Percentiles rank a stretch among this genome's conserved stretches.
phyloP scores from a whole-genome alignment of 2,329 filamentous ascomycete genomes.

The Exserohilum turcica region DNA sequence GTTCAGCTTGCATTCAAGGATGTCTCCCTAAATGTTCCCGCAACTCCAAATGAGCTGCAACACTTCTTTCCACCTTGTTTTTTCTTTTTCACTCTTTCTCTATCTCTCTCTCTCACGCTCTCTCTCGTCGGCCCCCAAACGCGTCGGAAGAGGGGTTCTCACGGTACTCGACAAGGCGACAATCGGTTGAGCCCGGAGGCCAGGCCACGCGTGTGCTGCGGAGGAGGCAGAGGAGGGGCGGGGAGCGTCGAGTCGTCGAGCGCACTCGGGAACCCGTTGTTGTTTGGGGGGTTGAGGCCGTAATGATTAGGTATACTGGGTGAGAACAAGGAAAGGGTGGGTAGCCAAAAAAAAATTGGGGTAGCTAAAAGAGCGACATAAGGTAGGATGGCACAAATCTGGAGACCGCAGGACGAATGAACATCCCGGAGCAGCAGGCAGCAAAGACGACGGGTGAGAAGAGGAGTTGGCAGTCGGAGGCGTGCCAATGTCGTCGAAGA shows the following conservation, averaged over 20 bases:
- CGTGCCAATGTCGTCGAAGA: constrained; percentile 26
- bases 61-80: constrained; percentile 10
- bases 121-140: constrained; percentile 14
- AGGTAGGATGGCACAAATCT: constrained; percentile 36
- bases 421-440: constrained; percentile 42
- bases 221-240: too few relatives aligned
- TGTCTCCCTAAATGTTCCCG: constrained; percentile 21
- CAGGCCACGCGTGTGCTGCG: constrained; percentile 19
- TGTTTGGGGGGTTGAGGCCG: constrained; percentile 33
- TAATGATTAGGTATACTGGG: constrained; percentile 38
- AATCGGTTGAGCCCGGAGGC: constrained; percentile 9
- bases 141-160: constrained; percentile 23
- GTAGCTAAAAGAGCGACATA: constrained; percentile 49
- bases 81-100: constrained; percentile 13
- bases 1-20: constrained; percentile 50
- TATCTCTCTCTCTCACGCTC: constrained; percentile 3
- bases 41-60: constrained; percentile 22
- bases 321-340: constrained; percentile 44
- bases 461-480: constrained; percentile 24
- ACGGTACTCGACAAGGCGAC: constrained; percentile 12
- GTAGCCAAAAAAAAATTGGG: constrained; percentile 10
- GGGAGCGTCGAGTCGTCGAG: constrained; percentile 10
- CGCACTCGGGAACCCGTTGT: constrained; percentile 12
- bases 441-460: constrained; percentile 23
- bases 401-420: constrained; percentile 36